Evolutionary conservation across 1,284 basidiomycete species (phyloP), one percentile per base, ranked within the genome.

Genomic region (Anthracocystis walkeri): DNA sequence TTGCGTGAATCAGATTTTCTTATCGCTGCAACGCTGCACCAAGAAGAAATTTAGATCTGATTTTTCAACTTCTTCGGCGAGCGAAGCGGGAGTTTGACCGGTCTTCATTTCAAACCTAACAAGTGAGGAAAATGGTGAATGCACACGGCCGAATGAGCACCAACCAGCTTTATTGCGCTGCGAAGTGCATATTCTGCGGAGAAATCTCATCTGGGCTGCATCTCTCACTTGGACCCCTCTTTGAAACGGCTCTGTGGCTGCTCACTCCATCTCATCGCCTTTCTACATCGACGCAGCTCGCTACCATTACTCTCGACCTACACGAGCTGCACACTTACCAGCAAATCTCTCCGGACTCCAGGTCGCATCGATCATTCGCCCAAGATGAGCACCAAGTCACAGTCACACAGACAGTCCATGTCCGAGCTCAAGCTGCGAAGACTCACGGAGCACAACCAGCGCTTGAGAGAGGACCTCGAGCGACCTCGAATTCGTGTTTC

Each of bases 401-500:
- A 90, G 75, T 89, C 88, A 42, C 89, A 89, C 79, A 90, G 90
- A 87, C 83, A 85, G 66, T 84, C 82, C 80, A 96, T 97, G 94
- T 93, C 92, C 58, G 95, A 97, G 89, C 91, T 98, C 84, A 97
- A 96, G 89, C 91, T 97, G 75, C 90, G 95, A 52, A 89, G 95
- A 63, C 88, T 98, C 77, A 90, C 91, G 68, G 95, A 98, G 87
- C 94, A 97, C 87, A 98, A 97, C 85, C 91, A 92, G 85, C 89
- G 95, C 67, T 87, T 98, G 79, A 88, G 91, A 82, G 95, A 97
- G 87, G 95, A 98, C 85, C 87, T 97, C 68, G 90, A 91, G 54
- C 87, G 95, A 75, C 94, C 94, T 27, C 88, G 95, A 76, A 90
- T 95, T 74, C 89, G 91, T 68, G 93, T 97, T 50, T 94, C 93